Evolutionary conservation across 1,139 yeast genomes (phyloP).

Genomic region (Diutina ranongensis): DNA sequence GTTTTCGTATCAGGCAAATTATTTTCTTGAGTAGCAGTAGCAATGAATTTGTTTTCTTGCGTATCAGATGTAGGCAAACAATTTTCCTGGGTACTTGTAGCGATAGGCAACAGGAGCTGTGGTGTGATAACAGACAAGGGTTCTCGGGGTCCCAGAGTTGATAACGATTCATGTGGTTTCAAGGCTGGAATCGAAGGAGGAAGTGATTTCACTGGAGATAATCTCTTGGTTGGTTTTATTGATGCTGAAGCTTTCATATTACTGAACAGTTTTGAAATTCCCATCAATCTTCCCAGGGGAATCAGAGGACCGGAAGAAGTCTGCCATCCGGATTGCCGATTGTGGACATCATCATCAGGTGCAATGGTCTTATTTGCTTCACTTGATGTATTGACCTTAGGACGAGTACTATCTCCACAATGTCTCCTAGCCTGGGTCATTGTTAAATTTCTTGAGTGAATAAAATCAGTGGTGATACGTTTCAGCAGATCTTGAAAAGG

Average conservation of each 20-base stretch:
- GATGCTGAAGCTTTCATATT: neutral
- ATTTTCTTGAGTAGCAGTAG: no score
- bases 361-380: constrained; percentile 3
- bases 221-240: neutral
- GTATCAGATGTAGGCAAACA: no score
- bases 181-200: no score
- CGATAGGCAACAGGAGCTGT: no score
- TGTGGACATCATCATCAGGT: neutral
- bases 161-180: no score
- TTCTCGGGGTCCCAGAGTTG: no score
- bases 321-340: neutral
- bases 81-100: no score
- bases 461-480: neutral
- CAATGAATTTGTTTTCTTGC: no score
- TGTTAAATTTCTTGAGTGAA: neutral
- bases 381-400: neutral
- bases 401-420: neutral
- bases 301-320: neutral
- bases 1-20: no score
- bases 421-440: neutral
- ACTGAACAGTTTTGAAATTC: neutral
- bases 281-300: neutral
- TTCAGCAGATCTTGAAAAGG: constrained; percentile 2
- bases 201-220: neutral
- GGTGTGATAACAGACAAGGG: no score